These are phyloP conservation scores for Phoenix dactylifera DNA, from an alignment of 176 grass and related monocot species.

Conservation along the genomic window DNA sequence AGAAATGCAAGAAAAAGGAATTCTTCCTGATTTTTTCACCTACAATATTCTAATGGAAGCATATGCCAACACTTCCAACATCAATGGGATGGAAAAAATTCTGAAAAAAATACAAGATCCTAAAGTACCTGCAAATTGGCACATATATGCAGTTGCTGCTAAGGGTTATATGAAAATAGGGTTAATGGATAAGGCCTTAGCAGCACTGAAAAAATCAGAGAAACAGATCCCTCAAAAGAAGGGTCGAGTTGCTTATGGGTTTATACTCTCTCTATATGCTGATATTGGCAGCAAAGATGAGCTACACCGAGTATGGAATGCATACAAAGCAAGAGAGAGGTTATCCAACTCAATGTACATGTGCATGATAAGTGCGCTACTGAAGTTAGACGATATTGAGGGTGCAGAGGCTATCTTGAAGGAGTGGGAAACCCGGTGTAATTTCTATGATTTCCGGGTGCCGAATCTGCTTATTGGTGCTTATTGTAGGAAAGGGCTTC, in stretches of 20 bases:
- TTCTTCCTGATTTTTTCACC: conserved; percentile 32
- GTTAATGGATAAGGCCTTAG: conserved; percentile 23
- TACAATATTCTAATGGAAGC: conserved; percentile 12
- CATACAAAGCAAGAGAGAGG: conserved; percentile 23
- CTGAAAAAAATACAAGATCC: conserved; percentile 9
- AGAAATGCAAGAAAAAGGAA: conserved; percentile 27
- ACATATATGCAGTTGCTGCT: conserved; percentile 19
- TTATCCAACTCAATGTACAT: conserved; percentile 34
- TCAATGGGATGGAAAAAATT: conserved; percentile 25
- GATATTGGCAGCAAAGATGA: conserved; percentile 34
- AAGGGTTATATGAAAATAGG: conserved; percentile 27
- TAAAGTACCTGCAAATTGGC: conserved; percentile 14
- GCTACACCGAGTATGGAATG: conserved; percentile 29
- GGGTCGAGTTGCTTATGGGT: conserved; percentile 23
- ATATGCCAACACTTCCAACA: conserved; percentile 23
- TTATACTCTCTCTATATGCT: conserved; percentile 25
- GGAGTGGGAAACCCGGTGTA: conserved; percentile 29
- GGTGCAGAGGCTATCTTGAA: conserved; percentile 32
- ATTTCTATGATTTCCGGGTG: conserved; percentile 27
- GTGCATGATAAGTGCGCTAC: conserved; percentile 36
- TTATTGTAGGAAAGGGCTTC: conserved; percentile 36
- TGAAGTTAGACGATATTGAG: conserved; percentile 38
- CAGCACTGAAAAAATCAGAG: conserved; percentile 28
- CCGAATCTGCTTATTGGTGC: conserved; percentile 33
- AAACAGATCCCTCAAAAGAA: conserved; percentile 23